Percentiles rank a stretch among this genome's conserved stretches.
phyloP scores from a whole-genome alignment of 257 asterid genomes.

The Capsicum pubescens region DNA sequence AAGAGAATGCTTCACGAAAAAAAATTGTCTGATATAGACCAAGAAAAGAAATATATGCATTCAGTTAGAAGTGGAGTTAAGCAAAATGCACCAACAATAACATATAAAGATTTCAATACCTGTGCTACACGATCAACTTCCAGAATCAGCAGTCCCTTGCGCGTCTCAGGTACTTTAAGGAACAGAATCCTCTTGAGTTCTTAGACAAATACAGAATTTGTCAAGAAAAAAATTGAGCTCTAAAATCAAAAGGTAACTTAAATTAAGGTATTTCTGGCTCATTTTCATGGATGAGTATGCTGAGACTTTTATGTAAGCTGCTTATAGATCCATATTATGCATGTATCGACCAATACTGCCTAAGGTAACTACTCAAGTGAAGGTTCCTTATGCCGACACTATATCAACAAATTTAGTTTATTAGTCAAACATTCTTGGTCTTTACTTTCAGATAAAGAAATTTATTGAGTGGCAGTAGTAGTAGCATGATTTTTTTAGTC shows the following conservation, averaged over 20 bases:
- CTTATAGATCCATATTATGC: neutral
- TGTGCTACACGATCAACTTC: conserved; percentile 89
- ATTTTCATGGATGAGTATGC: neutral
- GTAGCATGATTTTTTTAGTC: too few relatives aligned
- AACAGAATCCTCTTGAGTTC: conserved; percentile 86
- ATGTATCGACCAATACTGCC: neutral
- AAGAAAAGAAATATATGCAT: neutral
- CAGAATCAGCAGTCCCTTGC: conserved; percentile 68
- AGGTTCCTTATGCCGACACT: conserved; percentile 6
- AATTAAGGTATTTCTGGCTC: conserved; percentile 6
- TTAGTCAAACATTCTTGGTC: neutral
- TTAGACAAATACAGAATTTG: conserved; percentile 40
- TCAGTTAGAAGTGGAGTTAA: neutral
- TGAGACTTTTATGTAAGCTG: conserved; percentile 5
- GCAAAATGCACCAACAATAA: neutral
- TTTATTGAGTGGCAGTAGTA: neutral
- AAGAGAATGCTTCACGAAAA: neutral
- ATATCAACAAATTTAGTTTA: conserved; percentile 12
- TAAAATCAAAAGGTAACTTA: conserved; percentile 38
- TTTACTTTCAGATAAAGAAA: conserved; percentile 4
- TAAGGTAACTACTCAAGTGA: conserved; percentile 1
- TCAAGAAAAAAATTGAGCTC: conserved; percentile 33
- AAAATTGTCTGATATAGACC: neutral
- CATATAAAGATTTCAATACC: conserved; percentile 49
- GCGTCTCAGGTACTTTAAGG: conserved; percentile 87